Evolutionary conservation across 306 rosid species (phyloP).

Genomic region (Cicer cuneatum): DNA sequence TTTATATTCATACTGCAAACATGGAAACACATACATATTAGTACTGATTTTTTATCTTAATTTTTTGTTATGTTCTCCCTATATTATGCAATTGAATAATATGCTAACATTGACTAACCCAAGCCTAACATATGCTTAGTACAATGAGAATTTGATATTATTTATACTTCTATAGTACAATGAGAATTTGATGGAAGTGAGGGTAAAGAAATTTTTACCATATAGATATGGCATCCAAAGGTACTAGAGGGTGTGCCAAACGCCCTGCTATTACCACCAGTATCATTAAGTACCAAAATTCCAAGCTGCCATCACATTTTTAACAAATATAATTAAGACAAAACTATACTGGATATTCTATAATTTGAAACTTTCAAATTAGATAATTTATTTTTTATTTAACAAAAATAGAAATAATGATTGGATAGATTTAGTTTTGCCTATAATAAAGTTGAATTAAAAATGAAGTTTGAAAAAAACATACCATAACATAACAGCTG

Average conservation of each 20-base stretch:
- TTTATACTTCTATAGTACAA: neutral
- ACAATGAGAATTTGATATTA: neutral
- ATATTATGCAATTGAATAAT: conserved; percentile 3
- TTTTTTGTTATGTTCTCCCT: neutral
- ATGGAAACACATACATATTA: conserved; percentile 1
- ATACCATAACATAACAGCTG: conserved; percentile 85
- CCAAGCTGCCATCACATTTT: conserved; percentile 69
- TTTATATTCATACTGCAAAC: conserved; percentile 69
- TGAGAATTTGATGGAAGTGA: neutral
- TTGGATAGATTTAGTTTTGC: too few species aligned
- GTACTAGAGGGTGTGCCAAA: conserved; percentile 60
- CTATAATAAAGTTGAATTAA: neutral
- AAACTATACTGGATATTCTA: too few species aligned
- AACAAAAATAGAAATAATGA: too few species aligned
- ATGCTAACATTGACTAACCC: neutral
- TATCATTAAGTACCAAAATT: conserved; percentile 87
- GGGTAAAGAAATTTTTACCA: conserved; percentile 55
- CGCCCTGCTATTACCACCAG: conserved; percentile 75
- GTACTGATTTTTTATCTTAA: neutral
- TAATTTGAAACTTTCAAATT: too few species aligned
- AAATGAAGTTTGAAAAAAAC: conserved; percentile 28
- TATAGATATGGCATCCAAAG: conserved; percentile 76
- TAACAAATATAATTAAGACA: too few species aligned
- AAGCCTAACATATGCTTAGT: neutral
- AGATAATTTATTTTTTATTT: too few species aligned